Conservation (phyloP, 495 filamentous ascomycete species). For the Aspergillus saccharolyticus region DNA sequence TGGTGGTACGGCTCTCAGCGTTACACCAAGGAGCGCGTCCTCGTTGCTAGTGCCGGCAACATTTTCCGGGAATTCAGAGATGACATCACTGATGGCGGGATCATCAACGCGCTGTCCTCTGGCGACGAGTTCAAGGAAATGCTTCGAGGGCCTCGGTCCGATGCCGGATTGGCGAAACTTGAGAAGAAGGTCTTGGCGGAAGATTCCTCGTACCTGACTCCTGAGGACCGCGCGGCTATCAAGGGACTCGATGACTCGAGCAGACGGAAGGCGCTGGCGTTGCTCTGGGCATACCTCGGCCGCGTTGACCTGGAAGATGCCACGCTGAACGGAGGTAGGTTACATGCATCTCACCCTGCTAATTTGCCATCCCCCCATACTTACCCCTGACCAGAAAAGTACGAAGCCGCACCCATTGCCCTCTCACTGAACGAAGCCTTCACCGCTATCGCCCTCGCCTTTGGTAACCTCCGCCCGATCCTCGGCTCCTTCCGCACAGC, state of each 20-base stretch:
- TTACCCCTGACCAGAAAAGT: conserved; percentile 47
- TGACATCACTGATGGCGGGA: conserved; percentile 68
- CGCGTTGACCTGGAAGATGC: conserved; percentile 73
- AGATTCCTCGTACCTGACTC: conserved; percentile 43
- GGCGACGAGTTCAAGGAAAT: conserved; percentile 75
- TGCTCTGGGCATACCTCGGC: conserved; percentile 93
- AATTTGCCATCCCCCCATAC: conserved; percentile 7
- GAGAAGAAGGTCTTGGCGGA: conserved; percentile 70
- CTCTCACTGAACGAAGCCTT: conserved; percentile 81
- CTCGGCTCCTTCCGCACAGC: conserved; percentile 74
- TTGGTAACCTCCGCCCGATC: conserved; percentile 74
- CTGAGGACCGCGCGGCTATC: conserved; percentile 53
- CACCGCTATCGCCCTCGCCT: conserved; percentile 78
- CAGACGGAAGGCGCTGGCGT: conserved; percentile 76
- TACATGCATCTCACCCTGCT: conserved; percentile 4
- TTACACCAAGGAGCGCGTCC: conserved; percentile 83
- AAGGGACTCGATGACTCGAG: conserved; percentile 71
- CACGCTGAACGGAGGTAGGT: conserved; percentile 66
- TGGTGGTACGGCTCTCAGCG: conserved; percentile 98
- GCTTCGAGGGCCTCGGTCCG: conserved; percentile 67
- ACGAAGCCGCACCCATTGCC: conserved; percentile 79
- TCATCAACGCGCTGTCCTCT: conserved; percentile 72
- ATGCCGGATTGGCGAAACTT: conserved; percentile 70
- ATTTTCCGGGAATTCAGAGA: conserved; percentile 91
- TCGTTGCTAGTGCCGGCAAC: conserved; percentile 86